Evolutionary conservation across 1,284 basidiomycete genomes (phyloP), one percentile per base, ranked within the genome.

Genomic region (Austroboletus rostrupii): DNA sequence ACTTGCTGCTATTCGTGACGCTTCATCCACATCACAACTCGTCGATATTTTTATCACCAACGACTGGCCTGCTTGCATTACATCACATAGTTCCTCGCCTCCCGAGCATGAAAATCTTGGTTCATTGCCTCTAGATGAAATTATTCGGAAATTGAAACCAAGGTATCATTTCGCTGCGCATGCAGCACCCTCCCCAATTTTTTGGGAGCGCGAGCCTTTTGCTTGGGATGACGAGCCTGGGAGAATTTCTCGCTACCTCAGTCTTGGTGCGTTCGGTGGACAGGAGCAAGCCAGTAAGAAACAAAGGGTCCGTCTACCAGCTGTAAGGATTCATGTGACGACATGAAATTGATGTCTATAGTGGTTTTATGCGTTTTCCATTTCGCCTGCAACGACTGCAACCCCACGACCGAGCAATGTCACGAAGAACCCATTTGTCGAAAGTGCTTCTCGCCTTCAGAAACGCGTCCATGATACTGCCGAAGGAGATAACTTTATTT

Each of bases 191-290:
- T 78, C 76, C 14, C 76, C 83, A 1, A 75, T 75, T 53, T 97
- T 94, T 67, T 97, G 93, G 92, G 94, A 97, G 66, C 74, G 93
- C 47, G 92, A 96, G 57, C 93, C 94, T 3, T 94, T 84, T 64
- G 69, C 80, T 6, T 97, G 93, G 93, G 78, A 82, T 31, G 84
- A 85, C 32, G 81, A 85, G 48, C 71, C 72, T 17, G 83, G 80
- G 56, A 76, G 88, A 51, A 70, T 89, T 39, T 83, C 86, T 32
- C 76, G 92, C 33, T 92, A 92, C 57, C 79, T 97, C 46, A 86
- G 87, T 60, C 74, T 97, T 7, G 94, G 92, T 32, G 77, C 87
- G n/a, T 89, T 97, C 65, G 92, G 90, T 12, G 84, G 79, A 14
- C 77, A 79, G 56, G 69, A 76, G 14, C 62, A 71, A 1, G 50